Base-by-base conservation (phyloP, 208 protist genomes). In the Trypanosomatidae sp. region DNA sequence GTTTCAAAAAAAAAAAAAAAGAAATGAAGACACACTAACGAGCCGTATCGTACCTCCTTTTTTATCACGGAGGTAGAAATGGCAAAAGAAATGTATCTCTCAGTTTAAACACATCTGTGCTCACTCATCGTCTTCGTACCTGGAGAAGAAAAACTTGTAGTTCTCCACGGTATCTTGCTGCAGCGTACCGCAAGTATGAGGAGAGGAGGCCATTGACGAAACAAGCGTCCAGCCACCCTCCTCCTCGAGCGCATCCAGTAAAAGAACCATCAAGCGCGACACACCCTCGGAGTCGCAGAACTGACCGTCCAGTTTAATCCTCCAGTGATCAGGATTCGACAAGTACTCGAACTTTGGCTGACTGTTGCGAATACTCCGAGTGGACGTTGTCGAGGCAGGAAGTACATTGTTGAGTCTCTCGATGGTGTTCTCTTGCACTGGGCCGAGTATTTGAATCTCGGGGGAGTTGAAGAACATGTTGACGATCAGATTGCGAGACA, bases 401-500 rank as follows among this genome's bases (percentile, higher is more conserved):
- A 97, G 72, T 1, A 94, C 77, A 25, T 90, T 83, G 79, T 97
- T 97, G 19, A 97, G 81, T 12, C 86, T 82, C 1, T 95, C 91
- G 77, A 97, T 94, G 30, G 93, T 97, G 62, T 80, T 87, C 53
- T 95, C 91, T 74, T 93, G 92, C 2, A 97, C 83, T 7, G 90
- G 93, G 36, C 93, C 93, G 22, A 93, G 66, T 74, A 97, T 95
- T 47, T 80, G 72, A 66, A 97, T 85, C 71, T 93, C 87, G 8
- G 93, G 93, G 73, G 81, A 88, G 86, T 97, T 97, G 69, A 95
- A 94, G 46, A 89, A 84, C 60, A 95, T 72, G 73, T 92, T 91
- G 50, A 97, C 79, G 56, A 94, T 73, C 68, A 97, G 82, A 58
- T 81, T 88, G 36, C 83, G 86, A 8, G 81, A 75, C 91, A 95